Percentiles rank a stretch among this genome's conserved stretches.
These are phyloP conservation scores for Gossypium arboreum DNA, from an alignment of 345 rosid species.

Conservation along the genomic window DNA sequence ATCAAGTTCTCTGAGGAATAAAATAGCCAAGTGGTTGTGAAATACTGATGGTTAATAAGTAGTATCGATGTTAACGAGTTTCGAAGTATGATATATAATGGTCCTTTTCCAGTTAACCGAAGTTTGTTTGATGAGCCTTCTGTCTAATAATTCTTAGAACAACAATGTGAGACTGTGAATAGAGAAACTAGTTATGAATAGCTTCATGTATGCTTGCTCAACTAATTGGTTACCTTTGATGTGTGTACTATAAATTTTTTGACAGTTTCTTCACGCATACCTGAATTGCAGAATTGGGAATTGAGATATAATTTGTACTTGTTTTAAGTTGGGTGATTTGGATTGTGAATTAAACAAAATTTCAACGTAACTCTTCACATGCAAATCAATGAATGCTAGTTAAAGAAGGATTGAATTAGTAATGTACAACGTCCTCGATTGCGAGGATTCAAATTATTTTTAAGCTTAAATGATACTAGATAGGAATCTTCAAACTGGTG, in stretches of 20 bases:
- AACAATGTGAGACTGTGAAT: background rate
- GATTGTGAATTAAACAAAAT: too few species aligned
- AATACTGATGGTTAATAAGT: constrained; percentile 8
- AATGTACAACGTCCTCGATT: background rate
- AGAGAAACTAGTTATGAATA: background rate
- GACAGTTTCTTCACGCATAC: too few species aligned
- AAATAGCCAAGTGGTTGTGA: background rate
- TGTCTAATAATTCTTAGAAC: background rate
- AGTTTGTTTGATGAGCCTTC: background rate
- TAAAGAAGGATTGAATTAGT: too few species aligned
- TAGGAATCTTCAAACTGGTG: background rate
- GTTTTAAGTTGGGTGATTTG: too few species aligned
- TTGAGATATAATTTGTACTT: too few species aligned
- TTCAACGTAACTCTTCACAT: too few species aligned
- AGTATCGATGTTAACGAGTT: background rate
- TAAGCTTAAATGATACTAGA: background rate
- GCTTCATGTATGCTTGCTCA: background rate
- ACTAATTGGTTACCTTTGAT: background rate
- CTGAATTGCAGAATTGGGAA: too few species aligned
- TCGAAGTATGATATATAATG: background rate
- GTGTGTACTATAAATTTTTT: too few species aligned
- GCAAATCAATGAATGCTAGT: too few species aligned
- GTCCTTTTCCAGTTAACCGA: background rate
- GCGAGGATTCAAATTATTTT: background rate
- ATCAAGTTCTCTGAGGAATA: background rate